Percentiles rank a stretch among this genome's conserved stretches.
Evolutionary conservation across 768 basidiomycete genomes (phyloP).

Genomic region (Exidia glandulosa): DNA sequence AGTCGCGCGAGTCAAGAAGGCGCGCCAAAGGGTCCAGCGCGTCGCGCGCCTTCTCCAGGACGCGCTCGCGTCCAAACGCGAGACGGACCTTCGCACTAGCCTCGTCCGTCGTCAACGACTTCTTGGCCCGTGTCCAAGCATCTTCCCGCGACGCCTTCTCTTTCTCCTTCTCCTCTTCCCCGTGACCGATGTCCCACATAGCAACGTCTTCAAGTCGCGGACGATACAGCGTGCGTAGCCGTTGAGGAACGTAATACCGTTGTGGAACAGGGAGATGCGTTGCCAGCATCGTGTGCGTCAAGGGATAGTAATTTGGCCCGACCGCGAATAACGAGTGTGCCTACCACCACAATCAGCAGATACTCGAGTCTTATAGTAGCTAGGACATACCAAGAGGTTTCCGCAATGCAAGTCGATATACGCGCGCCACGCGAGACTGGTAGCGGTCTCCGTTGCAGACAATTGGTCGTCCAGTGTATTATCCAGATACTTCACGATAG

Average conservation of each 20-base stretch:
- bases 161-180: constrained; percentile 27
- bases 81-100: constrained; percentile 1
- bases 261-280: constrained; percentile 55
- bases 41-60: constrained; percentile 45
- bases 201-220: constrained; percentile 52
- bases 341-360: constrained; percentile 25
- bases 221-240: constrained; percentile 46
- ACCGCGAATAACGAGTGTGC: constrained; percentile 53
- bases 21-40: constrained; percentile 48
- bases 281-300: constrained; percentile 45
- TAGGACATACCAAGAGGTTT: constrained; percentile 58
- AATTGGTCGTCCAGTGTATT: constrained; percentile 36
- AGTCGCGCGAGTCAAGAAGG: constrained; percentile 38
- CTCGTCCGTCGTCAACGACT: no score
- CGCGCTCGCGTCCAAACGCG: constrained; percentile 58
- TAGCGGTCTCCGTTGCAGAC: constrained; percentile 35
- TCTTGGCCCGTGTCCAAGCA: no score
- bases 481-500: constrained; percentile 58
- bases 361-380: background rate
- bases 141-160: constrained; percentile 11
- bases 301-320: constrained; percentile 46
- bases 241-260: constrained; percentile 58
- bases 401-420: constrained; percentile 59
- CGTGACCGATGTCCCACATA: constrained; percentile 39
- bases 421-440: constrained; percentile 49